Evolutionary conservation across 176 grass and related monocot genomes (phyloP).

Genomic region (Cenchrus fungigraminus): DNA sequence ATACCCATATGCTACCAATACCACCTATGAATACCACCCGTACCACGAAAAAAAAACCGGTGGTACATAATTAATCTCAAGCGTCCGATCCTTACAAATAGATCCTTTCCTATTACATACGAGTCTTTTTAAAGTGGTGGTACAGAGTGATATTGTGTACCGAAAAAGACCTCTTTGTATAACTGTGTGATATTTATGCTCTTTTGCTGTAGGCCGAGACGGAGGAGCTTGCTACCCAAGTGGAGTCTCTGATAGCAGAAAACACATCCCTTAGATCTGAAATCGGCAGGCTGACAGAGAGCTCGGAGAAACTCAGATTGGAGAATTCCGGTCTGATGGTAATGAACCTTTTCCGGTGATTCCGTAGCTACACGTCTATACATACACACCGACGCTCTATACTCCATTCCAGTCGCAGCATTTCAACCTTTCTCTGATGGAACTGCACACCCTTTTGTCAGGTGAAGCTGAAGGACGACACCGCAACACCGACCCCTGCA

Average conservation of each 20-base stretch:
- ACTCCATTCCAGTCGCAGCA: not conserved
- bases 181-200: not conserved
- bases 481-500: not conserved
- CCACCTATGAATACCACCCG: no score
- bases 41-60: no score
- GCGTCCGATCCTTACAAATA: no score
- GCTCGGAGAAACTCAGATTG: conserved; percentile 70
- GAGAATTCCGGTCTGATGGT: conserved; percentile 87
- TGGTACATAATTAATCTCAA: no score
- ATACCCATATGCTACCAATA: no score
- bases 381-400: not conserved
- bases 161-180: no score
- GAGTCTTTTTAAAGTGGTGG: no score
- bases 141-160: no score
- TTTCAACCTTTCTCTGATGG: not conserved
- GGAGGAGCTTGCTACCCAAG: conserved; percentile 70
- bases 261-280: conserved; percentile 82
- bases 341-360: not conserved
- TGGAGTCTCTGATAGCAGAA: conserved; percentile 73
- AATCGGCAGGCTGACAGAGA: conserved; percentile 70
- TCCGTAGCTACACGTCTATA: not conserved
- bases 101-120: no score
- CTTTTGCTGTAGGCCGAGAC: conserved; percentile 67
- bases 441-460: conserved; percentile 18
- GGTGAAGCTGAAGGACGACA: conserved; percentile 61